phyloP scores from a whole-genome alignment of 805 yeast genomes.

The Torulaspora indica region DNA sequence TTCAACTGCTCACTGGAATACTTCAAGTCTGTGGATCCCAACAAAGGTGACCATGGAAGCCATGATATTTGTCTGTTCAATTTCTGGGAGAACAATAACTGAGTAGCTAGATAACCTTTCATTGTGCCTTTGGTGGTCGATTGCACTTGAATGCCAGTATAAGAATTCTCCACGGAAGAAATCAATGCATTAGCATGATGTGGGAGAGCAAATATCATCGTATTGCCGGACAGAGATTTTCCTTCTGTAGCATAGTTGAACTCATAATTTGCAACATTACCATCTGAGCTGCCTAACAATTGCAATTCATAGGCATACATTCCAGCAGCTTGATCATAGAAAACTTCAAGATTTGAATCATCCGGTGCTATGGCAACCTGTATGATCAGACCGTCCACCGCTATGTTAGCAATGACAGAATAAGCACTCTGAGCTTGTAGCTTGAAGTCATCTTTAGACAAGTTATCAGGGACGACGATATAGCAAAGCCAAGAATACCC shows the following conservation, averaged over 20 bases:
- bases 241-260: conserved; percentile 51
- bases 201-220: conserved; percentile 50
- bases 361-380: conserved; percentile 50
- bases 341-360: conserved; percentile 34
- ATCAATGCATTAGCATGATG: conserved; percentile 45
- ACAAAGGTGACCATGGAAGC: conserved; percentile 42
- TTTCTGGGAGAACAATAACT: conserved; percentile 38
- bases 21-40: conserved; percentile 30
- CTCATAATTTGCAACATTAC: conserved; percentile 44
- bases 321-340: conserved; percentile 58
- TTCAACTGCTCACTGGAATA: conserved; percentile 45
- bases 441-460: conserved; percentile 10
- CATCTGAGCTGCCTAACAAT: conserved; percentile 45
- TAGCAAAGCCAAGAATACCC: conserved; percentile 49
- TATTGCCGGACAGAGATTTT: conserved; percentile 42
- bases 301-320: conserved; percentile 50
- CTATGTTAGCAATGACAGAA: conserved; percentile 35
- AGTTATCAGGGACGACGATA: conserved; percentile 39
- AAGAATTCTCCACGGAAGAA: conserved; percentile 26
- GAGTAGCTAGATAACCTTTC: conserved; percentile 42
- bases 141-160: conserved; percentile 42
- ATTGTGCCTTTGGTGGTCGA: conserved; percentile 51
- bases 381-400: conserved; percentile 40
- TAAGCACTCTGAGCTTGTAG: conserved; percentile 27
- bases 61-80: conserved; percentile 41